Evolutionary conservation across 768 basidiomycete genomes (phyloP), one percentile per base, ranked within the genome.

Genomic region (Mycena capillaripes): DNA sequence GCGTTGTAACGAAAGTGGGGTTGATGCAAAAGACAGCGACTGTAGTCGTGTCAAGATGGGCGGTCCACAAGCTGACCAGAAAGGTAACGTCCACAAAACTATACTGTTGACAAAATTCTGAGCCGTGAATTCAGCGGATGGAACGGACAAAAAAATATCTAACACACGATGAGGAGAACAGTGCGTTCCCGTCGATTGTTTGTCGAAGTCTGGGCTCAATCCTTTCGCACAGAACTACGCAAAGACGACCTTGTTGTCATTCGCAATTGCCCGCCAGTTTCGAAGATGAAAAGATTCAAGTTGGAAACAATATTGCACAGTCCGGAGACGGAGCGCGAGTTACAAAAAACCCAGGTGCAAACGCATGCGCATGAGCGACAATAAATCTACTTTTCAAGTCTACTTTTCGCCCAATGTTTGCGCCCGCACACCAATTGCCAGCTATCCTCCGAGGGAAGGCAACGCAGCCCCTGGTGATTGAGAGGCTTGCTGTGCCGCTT

Each of bases 21-120:
- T 89, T 86, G 75, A 96, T 96, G 94, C 86, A 91, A 65, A 95
- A 95, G 79, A 96, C 95, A 0, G 95, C 88, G 17, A 96, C 95
- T 0, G 94, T 96, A 57, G 91, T 93, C 0, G 94, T 96, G 10
- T 90, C 92, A 27, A 89, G 95, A 67, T 90, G 87, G 85, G 86
- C 93, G 44, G 81, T 89, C n/a, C 94, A 96, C 77, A 88, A 89
- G 71, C 77, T 89, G 56, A 95, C 94, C 6, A 91, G 92, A 75
- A 96, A 96, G 87, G 95, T 95, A 74, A 75, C 86, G 79, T 60
- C 53, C 50, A 48, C 58, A 14, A 23, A 36, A 52, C 25, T 5
- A 23, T 17, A 27, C 25, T 63, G 12, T 23, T 8, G 38, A 60
- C 4, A 25, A 14, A 36, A 46, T 61, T 38, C 73, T 72, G 64